Percentiles rank a stretch among this genome's conserved stretches.
These are phyloP conservation scores for Lachnellula arida DNA, from an alignment of 2,329 filamentous ascomycete species.

Conservation along the genomic window DNA sequence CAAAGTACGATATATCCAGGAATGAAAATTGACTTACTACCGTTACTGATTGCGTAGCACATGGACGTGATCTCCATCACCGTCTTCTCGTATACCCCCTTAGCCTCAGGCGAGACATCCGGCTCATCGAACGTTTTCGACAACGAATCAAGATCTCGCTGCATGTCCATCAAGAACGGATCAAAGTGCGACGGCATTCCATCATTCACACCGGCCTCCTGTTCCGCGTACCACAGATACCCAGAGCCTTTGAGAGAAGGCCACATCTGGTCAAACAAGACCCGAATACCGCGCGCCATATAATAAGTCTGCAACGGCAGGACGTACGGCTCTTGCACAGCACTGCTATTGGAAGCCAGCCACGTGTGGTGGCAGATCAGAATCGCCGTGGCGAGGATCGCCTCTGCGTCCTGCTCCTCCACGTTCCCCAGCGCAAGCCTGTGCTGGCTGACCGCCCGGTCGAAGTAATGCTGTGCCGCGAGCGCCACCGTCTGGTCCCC, in stretches of 20 bases:
- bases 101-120: background rate
- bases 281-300: constrained; percentile 9
- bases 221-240: constrained; percentile 7
- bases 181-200: background rate
- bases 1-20: background rate
- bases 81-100: constrained; percentile 5
- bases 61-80: constrained; percentile 2
- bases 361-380: constrained; percentile 15
- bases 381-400: constrained; percentile 12
- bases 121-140: constrained; percentile 3
- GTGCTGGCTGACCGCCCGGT: constrained; percentile 11
- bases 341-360: constrained; percentile 7
- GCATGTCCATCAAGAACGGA: background rate
- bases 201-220: background rate
- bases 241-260: constrained; percentile 2
- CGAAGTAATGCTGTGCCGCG: constrained; percentile 12
- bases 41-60: constrained; percentile 1
- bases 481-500: constrained; percentile 3
- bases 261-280: constrained; percentile 8
- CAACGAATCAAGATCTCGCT: constrained; percentile 7
- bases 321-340: constrained; percentile 3
- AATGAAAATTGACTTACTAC: background rate
- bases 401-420: constrained; percentile 2
- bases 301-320: constrained; percentile 15
- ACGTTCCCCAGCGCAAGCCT: constrained; percentile 6